Base-by-base conservation (phyloP, 2,329 filamentous ascomycete genomes). In the Fusarium pseudocircinatum region DNA sequence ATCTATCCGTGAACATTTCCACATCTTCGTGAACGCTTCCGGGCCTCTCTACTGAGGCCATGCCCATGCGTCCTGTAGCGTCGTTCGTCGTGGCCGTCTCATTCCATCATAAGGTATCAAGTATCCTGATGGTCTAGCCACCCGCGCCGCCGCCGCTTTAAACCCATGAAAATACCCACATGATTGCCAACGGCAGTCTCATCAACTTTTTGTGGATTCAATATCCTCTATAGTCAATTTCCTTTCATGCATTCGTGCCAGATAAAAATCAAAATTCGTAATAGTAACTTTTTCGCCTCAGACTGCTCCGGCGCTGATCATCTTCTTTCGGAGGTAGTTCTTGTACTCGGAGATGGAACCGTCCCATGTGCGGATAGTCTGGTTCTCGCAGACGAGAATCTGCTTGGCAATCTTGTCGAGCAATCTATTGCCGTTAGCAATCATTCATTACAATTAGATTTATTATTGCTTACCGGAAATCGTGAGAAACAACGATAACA, bases 341-440 rank as follows among this genome's bases (percentile, higher is more conserved):
- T 99, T 99, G 94, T 99, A 99, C 69, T 95, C 92, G 78, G 92
- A 92, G 80, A 99, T 99, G 74, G 85, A 87, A 79, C 96, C 96
- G 73, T 96, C 92, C 96, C 96, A 99, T 79, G 90, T 86, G 78
- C 89, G 91, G 78, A 98, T 95, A 20, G 95, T 95, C 89, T 95
- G 95, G 91, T 99, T 95, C 87, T 99, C 96, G 85, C 97, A 99
- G 63, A 99, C 96, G 86, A 99, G 91, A 84, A 99, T 99, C 84
- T 99, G 94, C 90, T 99, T 99, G 78, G 96, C 96, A 83, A 99
- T 98, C 89, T 97, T 98, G 90, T 99, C 96, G 75, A 99, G 91
- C 80, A 99, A 88, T 88, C 96, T 97, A 65, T 63, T 42, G 18
- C 11, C 20, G 57, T 78, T 74, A 81, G 74, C 43, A 4, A 32